Conservation (phyloP, 257 asterid species). For the Lithospermum erythrorhizon region DNA sequence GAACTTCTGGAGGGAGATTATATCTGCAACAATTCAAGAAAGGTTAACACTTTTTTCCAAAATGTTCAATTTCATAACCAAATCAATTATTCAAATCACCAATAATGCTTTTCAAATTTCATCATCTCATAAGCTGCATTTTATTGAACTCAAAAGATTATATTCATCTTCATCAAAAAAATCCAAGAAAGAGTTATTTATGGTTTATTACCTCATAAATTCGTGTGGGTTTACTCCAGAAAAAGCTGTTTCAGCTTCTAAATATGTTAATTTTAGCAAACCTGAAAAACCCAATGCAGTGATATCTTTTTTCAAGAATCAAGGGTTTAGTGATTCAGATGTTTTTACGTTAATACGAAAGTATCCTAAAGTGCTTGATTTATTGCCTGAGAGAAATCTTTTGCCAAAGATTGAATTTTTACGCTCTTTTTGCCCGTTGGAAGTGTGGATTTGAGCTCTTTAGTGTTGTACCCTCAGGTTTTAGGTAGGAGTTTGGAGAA, state of each 20-base stretch:
- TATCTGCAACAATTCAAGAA: too few relatives aligned
- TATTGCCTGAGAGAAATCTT: conserved; percentile 12
- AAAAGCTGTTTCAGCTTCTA: conserved; percentile 3
- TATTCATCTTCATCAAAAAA: too few relatives aligned
- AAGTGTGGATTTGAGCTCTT: neutral
- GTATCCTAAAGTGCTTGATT: conserved; percentile 10
- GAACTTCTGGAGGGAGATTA: too few relatives aligned
- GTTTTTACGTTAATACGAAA: conserved; percentile 6
- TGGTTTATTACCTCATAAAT: too few relatives aligned
- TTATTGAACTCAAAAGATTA: too few relatives aligned
- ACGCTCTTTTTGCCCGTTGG: conserved; percentile 1
- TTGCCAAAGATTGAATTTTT: conserved; percentile 19
- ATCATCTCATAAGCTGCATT: too few relatives aligned
- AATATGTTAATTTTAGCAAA: conserved; percentile 6
- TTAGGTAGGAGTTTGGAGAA: neutral
- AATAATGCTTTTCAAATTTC: too few relatives aligned
- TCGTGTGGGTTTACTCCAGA: neutral
- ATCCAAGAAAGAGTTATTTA: too few relatives aligned
- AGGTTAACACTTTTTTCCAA: too few relatives aligned
- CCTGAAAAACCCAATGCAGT: conserved; percentile 4
- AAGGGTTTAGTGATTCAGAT: conserved; percentile 15
- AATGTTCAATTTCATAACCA: too few relatives aligned
- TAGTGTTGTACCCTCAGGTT: conserved; percentile 1
- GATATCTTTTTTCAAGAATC: neutral
- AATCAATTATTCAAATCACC: too few relatives aligned